Evolutionary conservation across 2,329 filamentous ascomycete species (phyloP), one percentile per base, ranked within the genome.

Genomic region (Claviceps digitariae): DNA sequence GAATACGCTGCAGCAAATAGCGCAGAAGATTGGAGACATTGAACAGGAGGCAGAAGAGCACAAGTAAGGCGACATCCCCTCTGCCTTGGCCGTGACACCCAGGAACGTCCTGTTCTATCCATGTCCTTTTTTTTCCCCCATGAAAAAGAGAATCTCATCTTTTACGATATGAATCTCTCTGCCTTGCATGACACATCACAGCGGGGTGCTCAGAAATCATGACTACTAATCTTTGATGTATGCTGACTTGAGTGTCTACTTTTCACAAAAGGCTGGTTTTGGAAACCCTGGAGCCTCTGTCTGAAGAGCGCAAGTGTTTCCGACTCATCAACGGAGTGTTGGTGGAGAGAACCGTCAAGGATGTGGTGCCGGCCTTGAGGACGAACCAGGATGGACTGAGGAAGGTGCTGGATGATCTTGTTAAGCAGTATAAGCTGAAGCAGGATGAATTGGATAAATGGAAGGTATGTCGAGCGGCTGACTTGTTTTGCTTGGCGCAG

Each of bases 31-130:
- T 61, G 93, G 93, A 43, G 90, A 97, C 66, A 90, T 98, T 54
- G 93, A 98, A 73, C 89, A 95, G 68, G 93, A 97, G 68, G 84
- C 87, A 21, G 93, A 98, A 69, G 93, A 98, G 69, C 93, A 98
- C 76, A 97, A 95, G 93, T 97, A 13, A 48, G 34, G 20, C 50
- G n/a, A n/a, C 10, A n/a, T 21, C 38, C 15, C 29, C 36, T 12
- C n/a, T 27, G 15, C 9, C 41, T 38, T n/a, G n/a, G n/a, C n/a
- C 31, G 27, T 5, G 27, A 5, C 27, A 1, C 8, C 13, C 13
- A 34, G 10, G 38, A 41, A n/a, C n/a, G n/a, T n/a, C n/a, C n/a
- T n/a, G n/a, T n/a, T 9, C 8, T 41, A 4, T 41, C 10, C 17
- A 41, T 41, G 38, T 20, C 1, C 9, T 41, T 21, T 8, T 41